Evolutionary conservation across 1,284 basidiomycete genomes (phyloP).

Genomic region (Heterobasidion irregulare): DNA sequence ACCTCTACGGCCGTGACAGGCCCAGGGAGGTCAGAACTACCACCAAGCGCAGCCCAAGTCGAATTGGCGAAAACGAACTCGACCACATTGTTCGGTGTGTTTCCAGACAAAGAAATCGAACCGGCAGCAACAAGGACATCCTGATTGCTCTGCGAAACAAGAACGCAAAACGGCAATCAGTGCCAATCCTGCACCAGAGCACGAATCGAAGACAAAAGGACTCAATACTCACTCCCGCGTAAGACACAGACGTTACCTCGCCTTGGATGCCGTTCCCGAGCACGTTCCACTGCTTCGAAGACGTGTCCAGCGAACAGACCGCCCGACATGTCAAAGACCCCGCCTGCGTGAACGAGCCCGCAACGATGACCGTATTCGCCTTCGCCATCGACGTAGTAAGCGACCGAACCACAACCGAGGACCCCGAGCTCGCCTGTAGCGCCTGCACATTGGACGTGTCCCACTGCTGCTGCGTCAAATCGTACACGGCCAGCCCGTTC

Average conservation of each 20-base stretch:
- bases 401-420: conserved; percentile 63
- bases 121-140: conserved; percentile 68
- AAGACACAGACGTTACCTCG: conserved; percentile 71
- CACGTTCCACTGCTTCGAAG: conserved; percentile 67
- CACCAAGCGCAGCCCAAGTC: conserved; percentile 73
- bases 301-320: conserved; percentile 74
- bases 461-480: conserved; percentile 60
- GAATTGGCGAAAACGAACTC: conserved; percentile 61
- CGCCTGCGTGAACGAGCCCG: conserved; percentile 78
- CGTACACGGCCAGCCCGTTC: conserved; percentile 71
- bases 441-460: conserved; percentile 45
- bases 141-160: conserved; percentile 41
- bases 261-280: conserved; percentile 82
- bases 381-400: conserved; percentile 61
- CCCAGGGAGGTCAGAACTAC: conserved; percentile 64
- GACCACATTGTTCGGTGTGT: conserved; percentile 62
- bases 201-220: neutral
- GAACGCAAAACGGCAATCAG: conserved; percentile 4
- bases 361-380: conserved; percentile 67
- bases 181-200: neutral
- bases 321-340: conserved; percentile 72
- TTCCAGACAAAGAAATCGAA: conserved; percentile 61
- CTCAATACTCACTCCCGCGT: conserved; percentile 61
- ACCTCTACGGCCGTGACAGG: conserved; percentile 86
- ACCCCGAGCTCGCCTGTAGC: conserved; percentile 45